Percentiles rank a stretch among this genome's conserved stretches.
These are phyloP conservation scores for Chalaropsis ovoidea DNA, from an alignment of 2,329 filamentous ascomycete genomes.

Conservation along the genomic window DNA sequence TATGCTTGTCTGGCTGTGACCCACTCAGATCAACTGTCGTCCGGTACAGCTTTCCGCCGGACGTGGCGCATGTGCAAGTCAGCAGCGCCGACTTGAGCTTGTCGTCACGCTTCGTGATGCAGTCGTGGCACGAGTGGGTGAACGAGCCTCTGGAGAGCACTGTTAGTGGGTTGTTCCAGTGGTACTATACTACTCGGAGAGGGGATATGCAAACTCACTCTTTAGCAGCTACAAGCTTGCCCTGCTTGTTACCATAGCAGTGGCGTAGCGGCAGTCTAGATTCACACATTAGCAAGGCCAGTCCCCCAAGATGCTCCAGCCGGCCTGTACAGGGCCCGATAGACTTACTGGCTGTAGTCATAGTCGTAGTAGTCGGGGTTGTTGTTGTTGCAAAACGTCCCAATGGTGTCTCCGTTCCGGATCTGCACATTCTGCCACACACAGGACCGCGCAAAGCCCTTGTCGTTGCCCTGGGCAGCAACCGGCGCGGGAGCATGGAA, in stretches of 20 bases:
- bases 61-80: constrained; percentile 16
- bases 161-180: background rate
- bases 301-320: too few species aligned
- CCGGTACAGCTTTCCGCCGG: constrained; percentile 11
- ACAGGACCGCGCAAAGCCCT: constrained; percentile 17
- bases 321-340: too few species aligned
- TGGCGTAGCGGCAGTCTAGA: constrained; percentile 4
- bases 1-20: background rate
- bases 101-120: background rate
- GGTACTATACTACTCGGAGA: too few species aligned
- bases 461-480: constrained; percentile 8
- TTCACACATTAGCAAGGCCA: background rate
- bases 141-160: constrained; percentile 5
- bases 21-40: constrained; percentile 17
- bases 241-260: constrained; percentile 20
- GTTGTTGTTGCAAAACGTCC: constrained; percentile 21
- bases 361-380: constrained; percentile 20
- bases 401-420: constrained; percentile 14
- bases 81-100: constrained; percentile 1
- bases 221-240: constrained; percentile 7
- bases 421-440: constrained; percentile 20
- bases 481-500: background rate
- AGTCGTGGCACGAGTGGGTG: constrained; percentile 19
- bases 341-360: constrained; percentile 16
- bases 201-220: background rate